Percentiles rank a stretch among this genome's conserved stretches.
phyloP scores from a whole-genome alignment of 176 grass and related monocot species.

The Eremochloa ophiuroides region DNA sequence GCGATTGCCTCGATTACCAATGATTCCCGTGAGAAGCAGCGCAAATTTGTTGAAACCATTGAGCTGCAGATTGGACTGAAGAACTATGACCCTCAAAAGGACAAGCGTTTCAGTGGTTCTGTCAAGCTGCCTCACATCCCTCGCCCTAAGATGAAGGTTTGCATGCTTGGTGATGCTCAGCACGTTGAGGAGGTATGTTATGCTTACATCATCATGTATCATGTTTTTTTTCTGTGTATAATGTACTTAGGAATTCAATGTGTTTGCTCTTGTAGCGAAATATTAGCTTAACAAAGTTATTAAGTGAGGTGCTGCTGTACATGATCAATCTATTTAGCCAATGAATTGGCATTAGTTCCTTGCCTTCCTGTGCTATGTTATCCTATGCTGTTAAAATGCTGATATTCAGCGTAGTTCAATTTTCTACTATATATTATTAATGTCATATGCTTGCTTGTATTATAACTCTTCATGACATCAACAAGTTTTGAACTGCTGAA shows the following conservation, averaged over 20 bases:
- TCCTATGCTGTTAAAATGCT: not conserved
- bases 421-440: no score
- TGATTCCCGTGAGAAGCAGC: constrained; percentile 50
- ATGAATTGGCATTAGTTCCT: not conserved
- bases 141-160: constrained; percentile 75
- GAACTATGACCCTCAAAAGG: constrained; percentile 85
- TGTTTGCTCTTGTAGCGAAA: not conserved
- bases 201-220: not conserved
- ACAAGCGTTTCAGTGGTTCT: constrained; percentile 68
- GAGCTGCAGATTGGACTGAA: constrained; percentile 71
- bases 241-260: not conserved
- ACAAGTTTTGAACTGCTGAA: not conserved
- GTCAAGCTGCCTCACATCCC: constrained; percentile 70
- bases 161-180: constrained; percentile 82
- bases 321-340: not conserved
- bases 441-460: not conserved
- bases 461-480: not conserved
- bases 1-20: constrained; percentile 40
- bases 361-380: not conserved
- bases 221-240: not conserved
- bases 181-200: constrained; percentile 59
- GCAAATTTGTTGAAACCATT: constrained; percentile 61
- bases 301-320: not conserved
- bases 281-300: not conserved
- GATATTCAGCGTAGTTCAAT: no score